Conservation (phyloP, 306 rosid genomes). For the Acmispon strigosus region DNA sequence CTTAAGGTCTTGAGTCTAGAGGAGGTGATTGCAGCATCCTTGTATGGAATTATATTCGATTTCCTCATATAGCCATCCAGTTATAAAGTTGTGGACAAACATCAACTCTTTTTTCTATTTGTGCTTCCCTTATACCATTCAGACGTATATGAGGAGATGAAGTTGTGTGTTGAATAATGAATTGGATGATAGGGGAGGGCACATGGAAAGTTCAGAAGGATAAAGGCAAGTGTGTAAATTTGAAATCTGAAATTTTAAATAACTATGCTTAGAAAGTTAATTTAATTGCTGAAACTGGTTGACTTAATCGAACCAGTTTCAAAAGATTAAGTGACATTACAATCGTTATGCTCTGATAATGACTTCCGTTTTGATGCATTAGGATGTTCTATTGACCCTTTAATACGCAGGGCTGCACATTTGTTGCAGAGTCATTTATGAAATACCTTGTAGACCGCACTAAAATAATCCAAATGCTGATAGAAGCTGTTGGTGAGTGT, state of each 20-base stretch:
- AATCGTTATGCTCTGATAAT: neutral
- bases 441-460: slow-evolving; percentile 47
- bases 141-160: neutral
- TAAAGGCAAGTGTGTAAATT: neutral
- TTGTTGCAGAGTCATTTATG: slow-evolving; percentile 41
- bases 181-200: neutral
- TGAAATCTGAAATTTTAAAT: neutral
- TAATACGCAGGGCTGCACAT: slow-evolving; percentile 64
- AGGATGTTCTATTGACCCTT: neutral
- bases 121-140: neutral
- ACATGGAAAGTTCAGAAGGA: neutral
- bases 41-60: neutral
- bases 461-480: slow-evolving; percentile 58
- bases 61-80: neutral
- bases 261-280: neutral
- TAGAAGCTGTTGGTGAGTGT: slow-evolving; percentile 81
- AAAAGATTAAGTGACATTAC: neutral
- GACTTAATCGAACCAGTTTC: slow-evolving; percentile 3
- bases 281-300: neutral
- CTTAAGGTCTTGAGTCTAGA: neutral
- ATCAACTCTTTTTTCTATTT: neutral
- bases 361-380: slow-evolving; percentile 1
- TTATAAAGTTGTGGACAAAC: neutral
- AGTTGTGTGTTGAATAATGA: neutral
- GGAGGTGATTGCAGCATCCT: neutral